A percentile compares a stretch with the other conserved stretches of the same genome.
These are phyloP conservation scores for Exophiala dermatitidis DNA, from an alignment of 2,329 filamentous ascomycete species.

Conservation along the genomic window DNA sequence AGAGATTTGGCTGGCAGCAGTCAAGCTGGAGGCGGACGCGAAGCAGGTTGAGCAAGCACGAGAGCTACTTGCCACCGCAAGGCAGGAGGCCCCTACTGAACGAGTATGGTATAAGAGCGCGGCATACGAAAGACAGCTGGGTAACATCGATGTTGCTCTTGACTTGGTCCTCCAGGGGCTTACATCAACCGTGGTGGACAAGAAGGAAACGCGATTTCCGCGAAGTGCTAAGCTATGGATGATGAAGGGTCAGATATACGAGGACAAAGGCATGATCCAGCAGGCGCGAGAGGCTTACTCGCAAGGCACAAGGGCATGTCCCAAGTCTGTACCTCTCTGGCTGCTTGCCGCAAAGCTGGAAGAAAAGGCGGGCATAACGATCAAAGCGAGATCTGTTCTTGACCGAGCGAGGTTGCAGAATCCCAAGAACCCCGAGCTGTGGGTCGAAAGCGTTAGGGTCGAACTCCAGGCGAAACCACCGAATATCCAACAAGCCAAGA, in stretches of 20 bases:
- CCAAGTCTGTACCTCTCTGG: slow-evolving; percentile 80
- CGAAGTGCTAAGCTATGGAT: slow-evolving; percentile 87
- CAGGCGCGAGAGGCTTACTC: slow-evolving; percentile 86
- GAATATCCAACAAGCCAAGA: slow-evolving; percentile 75
- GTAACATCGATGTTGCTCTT: slow-evolving; percentile 70
- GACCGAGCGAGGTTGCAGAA: slow-evolving; percentile 84
- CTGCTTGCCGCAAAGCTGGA: slow-evolving; percentile 82
- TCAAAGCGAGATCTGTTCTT: slow-evolving; percentile 89
- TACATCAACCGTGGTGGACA: slow-evolving; percentile 22
- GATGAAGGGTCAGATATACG: slow-evolving; percentile 98
- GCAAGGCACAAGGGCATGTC: slow-evolving; percentile 78
- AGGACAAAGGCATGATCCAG: slow-evolving; percentile 67
- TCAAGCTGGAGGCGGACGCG: slow-evolving; percentile 91
- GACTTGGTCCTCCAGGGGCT: slow-evolving; percentile 75
- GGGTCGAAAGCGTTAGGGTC: slow-evolving; percentile 88
- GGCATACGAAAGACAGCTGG: slow-evolving; percentile 80
- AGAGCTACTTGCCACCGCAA: slow-evolving; percentile 70
- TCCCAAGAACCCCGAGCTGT: slow-evolving; percentile 75
- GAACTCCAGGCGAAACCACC: slow-evolving; percentile 67
- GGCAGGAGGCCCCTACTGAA: slow-evolving; percentile 85
- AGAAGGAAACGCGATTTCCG: slow-evolving; percentile 68
- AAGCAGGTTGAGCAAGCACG: slow-evolving; percentile 74
- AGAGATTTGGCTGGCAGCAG: slow-evolving; percentile 93
- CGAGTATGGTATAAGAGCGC: slow-evolving; percentile 96
- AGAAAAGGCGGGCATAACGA: slow-evolving; percentile 71